Percentiles rank a stretch among this genome's conserved stretches.
Conservation (phyloP, 1,139 yeast genomes). For the Arxiozyma slooffiae region DNA sequence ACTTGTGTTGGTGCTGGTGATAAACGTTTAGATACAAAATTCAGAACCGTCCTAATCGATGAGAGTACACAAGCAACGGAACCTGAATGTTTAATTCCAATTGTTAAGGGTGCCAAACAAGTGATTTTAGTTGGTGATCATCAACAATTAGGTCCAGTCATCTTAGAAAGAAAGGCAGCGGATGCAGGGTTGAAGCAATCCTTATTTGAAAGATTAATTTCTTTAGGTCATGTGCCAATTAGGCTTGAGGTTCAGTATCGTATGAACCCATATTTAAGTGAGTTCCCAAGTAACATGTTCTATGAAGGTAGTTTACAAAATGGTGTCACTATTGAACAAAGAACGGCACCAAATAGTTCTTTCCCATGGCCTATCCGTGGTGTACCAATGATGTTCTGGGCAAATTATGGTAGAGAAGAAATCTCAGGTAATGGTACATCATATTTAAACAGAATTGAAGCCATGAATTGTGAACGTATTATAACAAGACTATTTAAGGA, state of each 20-base stretch:
- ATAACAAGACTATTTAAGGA: slow-evolving; percentile 66
- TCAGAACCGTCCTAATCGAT: slow-evolving; percentile 75
- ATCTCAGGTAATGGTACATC: slow-evolving; percentile 75
- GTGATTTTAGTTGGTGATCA: slow-evolving; percentile 90
- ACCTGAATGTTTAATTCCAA: slow-evolving; percentile 83
- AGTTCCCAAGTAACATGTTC: slow-evolving; percentile 84
- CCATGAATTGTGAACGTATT: slow-evolving; percentile 78
- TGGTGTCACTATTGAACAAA: slow-evolving; percentile 72
- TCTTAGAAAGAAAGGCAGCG: slow-evolving; percentile 67
- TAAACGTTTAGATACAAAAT: slow-evolving; percentile 44
- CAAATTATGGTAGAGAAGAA: slow-evolving; percentile 82
- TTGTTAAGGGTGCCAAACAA: slow-evolving; percentile 82
- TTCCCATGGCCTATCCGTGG: slow-evolving; percentile 88
- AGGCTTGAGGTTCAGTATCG: slow-evolving; percentile 88
- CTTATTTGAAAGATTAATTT: slow-evolving; percentile 72
- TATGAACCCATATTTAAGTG: slow-evolving; percentile 85
- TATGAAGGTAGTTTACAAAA: slow-evolving; percentile 89
- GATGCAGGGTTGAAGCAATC: slow-evolving; percentile 82
- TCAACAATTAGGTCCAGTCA: slow-evolving; percentile 89
- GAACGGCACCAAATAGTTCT: slow-evolving; percentile 44
- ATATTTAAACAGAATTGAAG: slow-evolving; percentile 81
- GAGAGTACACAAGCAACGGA: slow-evolving; percentile 93
- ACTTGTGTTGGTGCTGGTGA: slow-evolving; percentile 95
- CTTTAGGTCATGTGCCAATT: slow-evolving; percentile 79
- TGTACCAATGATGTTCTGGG: slow-evolving; percentile 93